Conservation (phyloP, 306 rosid species). For the Inga oerstediana region DNA sequence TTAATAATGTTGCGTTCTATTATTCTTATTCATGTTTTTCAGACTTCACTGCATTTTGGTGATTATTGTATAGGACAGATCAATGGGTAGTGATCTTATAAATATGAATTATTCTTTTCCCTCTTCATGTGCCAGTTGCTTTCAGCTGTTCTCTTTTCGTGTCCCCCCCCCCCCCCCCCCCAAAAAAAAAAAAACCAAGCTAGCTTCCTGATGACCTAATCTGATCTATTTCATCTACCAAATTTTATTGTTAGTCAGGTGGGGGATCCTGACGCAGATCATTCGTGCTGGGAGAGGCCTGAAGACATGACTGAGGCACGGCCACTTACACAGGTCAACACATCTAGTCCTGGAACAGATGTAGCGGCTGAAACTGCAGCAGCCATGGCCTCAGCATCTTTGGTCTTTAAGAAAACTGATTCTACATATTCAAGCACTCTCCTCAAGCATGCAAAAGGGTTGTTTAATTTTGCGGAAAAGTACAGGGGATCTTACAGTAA, state of each 20-base stretch:
- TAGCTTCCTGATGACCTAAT: slow-evolving; percentile 7
- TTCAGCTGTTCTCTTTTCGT: slow-evolving; percentile 3
- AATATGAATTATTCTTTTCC: background rate
- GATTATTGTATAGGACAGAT: background rate
- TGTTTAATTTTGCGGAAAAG: slow-evolving; percentile 80
- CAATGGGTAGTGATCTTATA: slow-evolving; percentile 7
- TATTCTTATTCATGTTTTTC: slow-evolving; percentile 6
- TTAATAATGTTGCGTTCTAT: background rate
- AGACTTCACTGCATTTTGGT: slow-evolving; percentile 14
- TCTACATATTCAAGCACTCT: slow-evolving; percentile 70
- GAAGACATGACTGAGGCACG: slow-evolving; percentile 69
- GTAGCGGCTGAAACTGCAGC: slow-evolving; percentile 96
- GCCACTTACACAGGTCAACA: slow-evolving; percentile 79
- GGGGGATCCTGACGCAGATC: slow-evolving; percentile 81
- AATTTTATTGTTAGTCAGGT: slow-evolving; percentile 57
- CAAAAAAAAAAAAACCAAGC: background rate
- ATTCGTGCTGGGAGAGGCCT: slow-evolving; percentile 90
- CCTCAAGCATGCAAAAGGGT: slow-evolving; percentile 80
- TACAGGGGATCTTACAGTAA: slow-evolving; percentile 60
- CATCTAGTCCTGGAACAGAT: slow-evolving; percentile 81
- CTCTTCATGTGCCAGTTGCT: background rate
- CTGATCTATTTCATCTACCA: slow-evolving; percentile 21
- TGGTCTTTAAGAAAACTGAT: slow-evolving; percentile 71
- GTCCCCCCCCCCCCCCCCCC: background rate
- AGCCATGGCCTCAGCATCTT: slow-evolving; percentile 98